These are phyloP conservation scores for Nakaseomyces nivariensis DNA, from an alignment of 1,139 yeast species.

Conservation along the genomic window DNA sequence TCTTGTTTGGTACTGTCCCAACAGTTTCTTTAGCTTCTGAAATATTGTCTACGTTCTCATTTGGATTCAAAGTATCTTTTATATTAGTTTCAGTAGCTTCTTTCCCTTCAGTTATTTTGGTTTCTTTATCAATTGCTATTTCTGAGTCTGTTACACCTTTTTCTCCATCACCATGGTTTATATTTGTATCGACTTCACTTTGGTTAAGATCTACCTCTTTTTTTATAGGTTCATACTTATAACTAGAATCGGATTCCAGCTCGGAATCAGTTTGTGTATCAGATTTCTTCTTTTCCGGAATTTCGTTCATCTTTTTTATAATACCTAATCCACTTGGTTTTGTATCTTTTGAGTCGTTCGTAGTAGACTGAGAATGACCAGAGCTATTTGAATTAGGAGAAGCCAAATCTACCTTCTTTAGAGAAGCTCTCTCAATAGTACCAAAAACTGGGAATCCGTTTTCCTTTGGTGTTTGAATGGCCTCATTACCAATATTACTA, in stretches of 20 bases:
- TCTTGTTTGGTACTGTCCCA: too few species aligned
- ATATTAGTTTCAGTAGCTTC: too few species aligned
- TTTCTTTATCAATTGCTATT: too few species aligned
- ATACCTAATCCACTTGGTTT: not conserved
- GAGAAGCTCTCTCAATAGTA: not conserved
- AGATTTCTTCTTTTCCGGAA: not conserved
- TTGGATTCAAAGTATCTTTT: too few species aligned
- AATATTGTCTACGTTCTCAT: too few species aligned
- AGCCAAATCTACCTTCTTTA: not conserved
- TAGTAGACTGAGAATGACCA: not conserved
- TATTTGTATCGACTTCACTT: not conserved
- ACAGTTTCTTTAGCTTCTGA: too few species aligned
- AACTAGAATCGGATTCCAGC: not conserved
- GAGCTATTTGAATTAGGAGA: not conserved
- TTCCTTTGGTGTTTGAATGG: not conserved
- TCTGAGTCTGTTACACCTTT: not conserved
- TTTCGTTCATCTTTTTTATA: not conserved
- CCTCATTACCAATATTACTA: not conserved
- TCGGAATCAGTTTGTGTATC: not conserved
- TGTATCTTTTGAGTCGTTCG: not conserved
- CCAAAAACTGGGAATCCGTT: not conserved
- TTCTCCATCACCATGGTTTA: not conserved
- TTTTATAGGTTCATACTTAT: not conserved
- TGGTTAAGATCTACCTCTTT: not conserved
- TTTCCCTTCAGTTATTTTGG: too few species aligned